Conservation (phyloP, 2,329 filamentous ascomycete species). For the Dactylonectria estremocensis region DNA sequence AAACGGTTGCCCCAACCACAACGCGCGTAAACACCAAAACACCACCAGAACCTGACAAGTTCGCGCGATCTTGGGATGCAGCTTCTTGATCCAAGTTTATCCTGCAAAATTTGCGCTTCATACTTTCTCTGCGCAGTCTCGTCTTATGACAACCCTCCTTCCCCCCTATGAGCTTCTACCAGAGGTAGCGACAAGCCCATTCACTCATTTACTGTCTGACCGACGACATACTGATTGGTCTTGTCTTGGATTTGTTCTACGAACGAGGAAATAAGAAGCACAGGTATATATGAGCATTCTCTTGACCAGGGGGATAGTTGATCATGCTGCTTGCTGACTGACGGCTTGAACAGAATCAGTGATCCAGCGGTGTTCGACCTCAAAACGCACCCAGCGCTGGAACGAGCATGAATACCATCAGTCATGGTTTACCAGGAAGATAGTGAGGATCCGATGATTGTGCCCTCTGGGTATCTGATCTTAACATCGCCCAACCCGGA, state of each 20-base stretch:
- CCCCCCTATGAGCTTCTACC: background rate
- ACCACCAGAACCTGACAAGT: background rate
- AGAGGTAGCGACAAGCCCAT: background rate
- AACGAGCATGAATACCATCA: background rate
- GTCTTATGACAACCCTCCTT: background rate
- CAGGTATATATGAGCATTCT: background rate
- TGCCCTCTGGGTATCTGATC: constrained; percentile 35
- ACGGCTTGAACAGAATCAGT: background rate
- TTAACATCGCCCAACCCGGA: constrained; percentile 27
- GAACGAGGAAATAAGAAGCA: background rate
- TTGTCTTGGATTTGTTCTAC: background rate
- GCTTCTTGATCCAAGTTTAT: background rate
- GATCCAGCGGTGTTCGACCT: background rate
- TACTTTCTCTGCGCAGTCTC: background rate
- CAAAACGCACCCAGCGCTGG: background rate
- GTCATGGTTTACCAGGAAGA: background rate
- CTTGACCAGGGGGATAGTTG: background rate
- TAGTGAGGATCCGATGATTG: background rate
- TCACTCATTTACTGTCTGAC: background rate
- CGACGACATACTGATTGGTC: background rate
- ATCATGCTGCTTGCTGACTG: background rate
- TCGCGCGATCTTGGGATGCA: background rate
- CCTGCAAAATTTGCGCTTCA: background rate
- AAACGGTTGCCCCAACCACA: background rate
- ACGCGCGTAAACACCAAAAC: background rate